Conservation (phyloP, 352 stramenopile species). For the Phytophthora megakarya region DNA sequence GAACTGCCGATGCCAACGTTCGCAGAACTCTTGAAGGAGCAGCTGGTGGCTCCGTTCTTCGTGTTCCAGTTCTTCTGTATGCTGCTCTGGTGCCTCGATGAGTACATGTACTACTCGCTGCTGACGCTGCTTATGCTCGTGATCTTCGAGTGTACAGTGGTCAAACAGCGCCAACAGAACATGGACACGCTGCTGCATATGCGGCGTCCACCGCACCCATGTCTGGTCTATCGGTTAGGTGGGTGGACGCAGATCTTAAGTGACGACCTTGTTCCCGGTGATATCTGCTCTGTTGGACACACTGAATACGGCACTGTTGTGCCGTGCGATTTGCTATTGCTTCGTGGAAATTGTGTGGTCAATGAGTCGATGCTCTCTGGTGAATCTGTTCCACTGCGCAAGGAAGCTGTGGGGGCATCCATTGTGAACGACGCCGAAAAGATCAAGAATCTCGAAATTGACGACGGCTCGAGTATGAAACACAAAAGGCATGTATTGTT, state of each 20-base stretch:
- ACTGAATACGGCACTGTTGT: constrained; percentile 76
- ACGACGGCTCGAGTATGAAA: constrained; percentile 77
- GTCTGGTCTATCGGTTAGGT: constrained; percentile 91
- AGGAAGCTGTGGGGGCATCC: constrained; percentile 87
- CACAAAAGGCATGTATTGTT: constrained; percentile 93
- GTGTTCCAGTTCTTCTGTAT: constrained; percentile 99
- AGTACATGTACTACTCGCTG: constrained; percentile 99
- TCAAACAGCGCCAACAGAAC: constrained; percentile 95
- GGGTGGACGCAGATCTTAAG: constrained; percentile 84
- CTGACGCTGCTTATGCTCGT: constrained; percentile 98
- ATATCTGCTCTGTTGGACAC: constrained; percentile 93
- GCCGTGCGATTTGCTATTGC: constrained; percentile 95
- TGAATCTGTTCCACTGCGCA: constrained; percentile 98
- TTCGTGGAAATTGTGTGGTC: constrained; percentile 96
- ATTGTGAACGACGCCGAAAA: constrained; percentile 76
- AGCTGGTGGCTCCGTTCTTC: constrained; percentile 98
- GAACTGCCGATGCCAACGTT: constrained; percentile 95
- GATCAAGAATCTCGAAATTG: constrained; percentile 64
- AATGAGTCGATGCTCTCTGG: constrained; percentile 99
- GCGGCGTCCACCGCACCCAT: constrained; percentile 80
- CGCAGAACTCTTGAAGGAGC: constrained; percentile 95
- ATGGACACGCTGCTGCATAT: constrained; percentile 95
- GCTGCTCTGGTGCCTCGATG: constrained; percentile 98
- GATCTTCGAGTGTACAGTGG: constrained; percentile 97
- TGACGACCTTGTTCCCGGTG: constrained; percentile 90